Base-by-base conservation (phyloP, 2,329 filamentous ascomycete species). In the Kalaharituber pfeilii region DNA sequence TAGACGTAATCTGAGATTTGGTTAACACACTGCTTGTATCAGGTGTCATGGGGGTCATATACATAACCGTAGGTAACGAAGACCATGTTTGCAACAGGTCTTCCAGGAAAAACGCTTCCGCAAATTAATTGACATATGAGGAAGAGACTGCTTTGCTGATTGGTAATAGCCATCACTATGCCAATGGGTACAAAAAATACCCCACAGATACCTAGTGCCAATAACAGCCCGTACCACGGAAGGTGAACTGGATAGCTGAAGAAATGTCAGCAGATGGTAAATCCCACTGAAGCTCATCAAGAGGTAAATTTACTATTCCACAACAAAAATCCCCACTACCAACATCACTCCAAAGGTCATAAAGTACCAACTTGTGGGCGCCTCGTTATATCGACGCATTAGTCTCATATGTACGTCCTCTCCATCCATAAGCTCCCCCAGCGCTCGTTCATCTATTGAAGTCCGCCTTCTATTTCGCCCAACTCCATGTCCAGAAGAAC, bases 91-190 rank as follows among this genome's bases (percentile, higher is more conserved):
- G 86, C 86, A 9, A 93, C 84, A 1, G 86, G 86, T 1, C 83
- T 81, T 26, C 86, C 86, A 0, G 86, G 86, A 66, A 93, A 93
- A 15, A 86, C 73, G 51, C 77, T 80, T 53, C 86, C 86, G 59
- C 84, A 89, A 59, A 91, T 81, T 55, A 93, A 75, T 68, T 91
- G 86, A 66, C 85, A 89, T 62, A 91, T 84, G 30, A 91, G 75
- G 66, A 89, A 91, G 60, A 89, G 85, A 67, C 81, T 86, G 67
- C 80, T 86, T 67, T 91, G 84, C 66, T 89, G 85, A 66, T 91
- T 93, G 8, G 86, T 93, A 61, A 93, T 86, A 15, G 86, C 86
- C 84, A 91, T 93, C 63, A 94, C 84, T 65, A 93, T 91, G 57
- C 86, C 86, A 59, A 91, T 89, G 9, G 86, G 86, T 56, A 94